Conservation (phyloP, 1,284 basidiomycete genomes). For the Albatrellus sp. region DNA sequence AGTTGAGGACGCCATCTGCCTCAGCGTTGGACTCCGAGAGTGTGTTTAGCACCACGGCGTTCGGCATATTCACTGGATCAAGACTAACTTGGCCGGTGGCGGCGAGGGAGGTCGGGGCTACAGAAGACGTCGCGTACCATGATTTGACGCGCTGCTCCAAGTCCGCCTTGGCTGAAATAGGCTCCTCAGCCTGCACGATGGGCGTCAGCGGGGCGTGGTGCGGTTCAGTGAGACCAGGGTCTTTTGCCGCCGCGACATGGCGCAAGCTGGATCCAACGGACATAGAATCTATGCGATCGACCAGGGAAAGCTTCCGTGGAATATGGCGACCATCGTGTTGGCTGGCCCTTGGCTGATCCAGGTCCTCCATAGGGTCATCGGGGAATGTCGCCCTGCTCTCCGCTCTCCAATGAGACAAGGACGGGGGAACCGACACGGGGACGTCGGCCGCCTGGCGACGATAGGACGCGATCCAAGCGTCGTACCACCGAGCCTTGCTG, state of each 20-base stretch:
- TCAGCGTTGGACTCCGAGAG: slow-evolving; percentile 7
- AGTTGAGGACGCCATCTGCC: slow-evolving; percentile 30
- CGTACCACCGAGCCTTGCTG: slow-evolving; percentile 59
- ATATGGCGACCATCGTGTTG: slow-evolving; percentile 29
- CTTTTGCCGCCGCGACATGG: slow-evolving; percentile 11
- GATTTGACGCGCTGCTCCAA: slow-evolving; percentile 45
- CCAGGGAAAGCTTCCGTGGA: slow-evolving; percentile 54
- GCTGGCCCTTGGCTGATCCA: slow-evolving; percentile 12
- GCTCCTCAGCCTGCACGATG: slow-evolving; percentile 48
- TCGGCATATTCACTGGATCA: slow-evolving; percentile 42
- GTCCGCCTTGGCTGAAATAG: slow-evolving; percentile 33
- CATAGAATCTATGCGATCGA: slow-evolving; percentile 43
- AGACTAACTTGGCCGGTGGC: slow-evolving; percentile 39
- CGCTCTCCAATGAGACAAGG: slow-evolving; percentile 34
- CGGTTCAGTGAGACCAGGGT: slow-evolving; percentile 7
- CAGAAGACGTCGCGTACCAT: slow-evolving; percentile 48
- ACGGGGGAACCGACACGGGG: slow-evolving; percentile 27
- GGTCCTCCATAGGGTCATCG: slow-evolving; percentile 30
- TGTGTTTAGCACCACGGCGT: slow-evolving; percentile 27
- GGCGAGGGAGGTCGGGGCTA: slow-evolving; percentile 35
- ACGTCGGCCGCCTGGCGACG: slow-evolving; percentile 33
- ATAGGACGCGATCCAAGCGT: slow-evolving; percentile 46
- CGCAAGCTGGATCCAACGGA: slow-evolving; percentile 22
- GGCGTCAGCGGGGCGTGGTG: slow-evolving; percentile 34
- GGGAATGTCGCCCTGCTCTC: slow-evolving; percentile 40